Conservation (phyloP, 352 stramenopile genomes). For the Pythium oligandrum region DNA sequence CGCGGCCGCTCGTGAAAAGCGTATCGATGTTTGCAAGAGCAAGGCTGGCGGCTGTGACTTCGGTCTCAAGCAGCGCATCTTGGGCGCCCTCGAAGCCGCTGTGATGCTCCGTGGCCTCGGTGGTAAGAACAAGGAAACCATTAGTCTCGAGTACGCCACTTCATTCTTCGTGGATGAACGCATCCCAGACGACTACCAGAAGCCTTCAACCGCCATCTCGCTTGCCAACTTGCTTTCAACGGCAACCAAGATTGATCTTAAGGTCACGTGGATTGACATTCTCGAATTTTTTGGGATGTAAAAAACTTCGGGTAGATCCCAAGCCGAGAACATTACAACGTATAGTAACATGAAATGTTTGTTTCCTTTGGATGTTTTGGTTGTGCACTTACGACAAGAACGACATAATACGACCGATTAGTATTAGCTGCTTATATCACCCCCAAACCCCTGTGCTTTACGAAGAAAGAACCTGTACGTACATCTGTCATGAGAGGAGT, state of each 20-base stretch:
- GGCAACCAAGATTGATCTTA: constrained; percentile 5
- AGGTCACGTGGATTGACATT: neutral
- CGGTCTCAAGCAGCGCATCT: constrained; percentile 1
- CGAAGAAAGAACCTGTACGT: too few relatives aligned
- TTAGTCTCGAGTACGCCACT: neutral
- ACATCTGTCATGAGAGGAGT: too few relatives aligned
- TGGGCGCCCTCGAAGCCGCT: constrained; percentile 7
- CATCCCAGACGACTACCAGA: constrained; percentile 17
- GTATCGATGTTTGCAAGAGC: constrained; percentile 6
- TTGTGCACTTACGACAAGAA: too few relatives aligned
- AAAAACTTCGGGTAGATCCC: too few relatives aligned
- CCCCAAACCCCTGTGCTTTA: too few relatives aligned
- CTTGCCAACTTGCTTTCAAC: neutral
- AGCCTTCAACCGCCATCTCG: constrained; percentile 9
- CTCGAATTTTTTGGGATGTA: too few relatives aligned
- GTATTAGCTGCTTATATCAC: too few relatives aligned
- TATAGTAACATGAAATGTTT: too few relatives aligned
- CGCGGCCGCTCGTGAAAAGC: constrained; percentile 6
- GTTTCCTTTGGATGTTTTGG: too few relatives aligned
- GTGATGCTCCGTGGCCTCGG: constrained; percentile 7
- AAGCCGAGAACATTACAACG: too few relatives aligned
- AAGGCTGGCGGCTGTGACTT: constrained; percentile 9
- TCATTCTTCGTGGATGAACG: constrained; percentile 23
- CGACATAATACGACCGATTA: too few relatives aligned
- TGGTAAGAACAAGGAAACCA: constrained; percentile 1